Evolutionary conservation across 768 basidiomycete species (phyloP).

Genomic region (Tricholoma saponaceum): DNA sequence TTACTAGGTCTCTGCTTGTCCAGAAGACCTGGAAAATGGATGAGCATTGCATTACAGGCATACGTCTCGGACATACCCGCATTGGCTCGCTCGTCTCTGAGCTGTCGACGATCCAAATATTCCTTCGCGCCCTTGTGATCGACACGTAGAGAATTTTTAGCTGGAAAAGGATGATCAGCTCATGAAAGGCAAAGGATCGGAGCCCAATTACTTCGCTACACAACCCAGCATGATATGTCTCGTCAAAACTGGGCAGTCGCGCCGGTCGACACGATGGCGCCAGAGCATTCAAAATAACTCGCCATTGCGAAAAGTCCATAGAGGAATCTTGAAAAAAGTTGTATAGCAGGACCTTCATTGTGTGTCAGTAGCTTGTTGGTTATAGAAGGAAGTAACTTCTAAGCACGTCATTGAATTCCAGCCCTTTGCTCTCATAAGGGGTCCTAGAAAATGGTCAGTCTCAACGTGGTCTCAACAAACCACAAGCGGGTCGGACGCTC

Average conservation of each 20-base stretch:
- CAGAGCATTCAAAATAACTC: slow-evolving; percentile 33
- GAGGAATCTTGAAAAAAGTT: slow-evolving; percentile 71
- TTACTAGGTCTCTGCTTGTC: slow-evolving; percentile 40
- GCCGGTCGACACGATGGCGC: slow-evolving; percentile 16
- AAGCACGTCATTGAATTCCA: slow-evolving; percentile 61
- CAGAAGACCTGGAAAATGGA: slow-evolving; percentile 42
- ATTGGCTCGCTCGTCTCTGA: slow-evolving; percentile 54
- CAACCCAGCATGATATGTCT: slow-evolving; percentile 46
- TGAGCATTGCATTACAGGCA: neutral
- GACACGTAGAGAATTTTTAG: slow-evolving; percentile 70
- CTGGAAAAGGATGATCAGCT: slow-evolving; percentile 23
- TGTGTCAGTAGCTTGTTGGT: neutral
- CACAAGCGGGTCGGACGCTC: slow-evolving; percentile 12
- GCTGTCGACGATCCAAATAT: slow-evolving; percentile 65
- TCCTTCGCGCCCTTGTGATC: slow-evolving; percentile 63
- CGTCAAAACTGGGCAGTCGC: slow-evolving; percentile 44
- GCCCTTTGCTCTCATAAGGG: slow-evolving; percentile 59
- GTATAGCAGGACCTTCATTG: slow-evolving; percentile 58
- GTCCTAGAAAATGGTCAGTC: slow-evolving; percentile 31
- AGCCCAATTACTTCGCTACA: slow-evolving; percentile 44
- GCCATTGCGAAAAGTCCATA: slow-evolving; percentile 50
- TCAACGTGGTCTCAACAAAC: neutral
- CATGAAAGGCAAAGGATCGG: neutral
- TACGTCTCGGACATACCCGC: slow-evolving; percentile 35
- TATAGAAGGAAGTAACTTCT: neutral